A percentile compares a stretch with the other conserved stretches of the same genome.
Conservation (phyloP, 345 rosid species). For the Firmiana major region DNA sequence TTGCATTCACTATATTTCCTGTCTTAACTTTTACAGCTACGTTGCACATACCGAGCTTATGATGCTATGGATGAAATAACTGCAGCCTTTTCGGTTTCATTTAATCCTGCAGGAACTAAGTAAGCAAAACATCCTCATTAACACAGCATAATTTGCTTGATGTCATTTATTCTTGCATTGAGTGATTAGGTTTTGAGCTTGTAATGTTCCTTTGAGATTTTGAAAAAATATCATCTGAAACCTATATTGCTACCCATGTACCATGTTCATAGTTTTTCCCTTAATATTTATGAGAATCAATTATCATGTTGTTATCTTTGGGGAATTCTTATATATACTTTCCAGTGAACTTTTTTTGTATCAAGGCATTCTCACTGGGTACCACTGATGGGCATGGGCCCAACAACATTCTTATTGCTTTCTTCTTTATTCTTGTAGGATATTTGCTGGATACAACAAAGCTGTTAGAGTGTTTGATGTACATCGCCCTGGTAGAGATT, state of each 20-base stretch:
- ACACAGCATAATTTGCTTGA: neutral
- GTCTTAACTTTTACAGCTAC: slow-evolving; percentile 49
- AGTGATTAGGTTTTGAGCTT: neutral
- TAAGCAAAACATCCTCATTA: slow-evolving; percentile 31
- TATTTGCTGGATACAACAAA: slow-evolving; percentile 92
- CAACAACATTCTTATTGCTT: neutral
- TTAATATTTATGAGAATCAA: neutral
- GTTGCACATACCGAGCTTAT: slow-evolving; percentile 94
- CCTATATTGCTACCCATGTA: neutral
- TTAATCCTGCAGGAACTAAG: slow-evolving; percentile 87
- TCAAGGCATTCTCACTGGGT: neutral
- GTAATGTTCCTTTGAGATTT: neutral
- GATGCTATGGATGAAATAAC: slow-evolving; percentile 95
- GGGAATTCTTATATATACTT: neutral
- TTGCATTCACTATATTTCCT: slow-evolving; percentile 11
- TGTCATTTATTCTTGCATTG: neutral
- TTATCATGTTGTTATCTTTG: neutral
- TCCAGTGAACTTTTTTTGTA: neutral
- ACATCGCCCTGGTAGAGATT: slow-evolving; percentile 98
- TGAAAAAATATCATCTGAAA: neutral
- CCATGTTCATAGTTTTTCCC: neutral
- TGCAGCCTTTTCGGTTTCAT: slow-evolving; percentile 84
- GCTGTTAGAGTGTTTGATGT: slow-evolving; percentile 76
- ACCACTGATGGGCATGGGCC: neutral
- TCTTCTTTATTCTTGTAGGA: slow-evolving; percentile 42